Evolutionary conservation across 306 rosid genomes (phyloP), one percentile per base, ranked within the genome.

Genomic region (Geum urbanum): DNA sequence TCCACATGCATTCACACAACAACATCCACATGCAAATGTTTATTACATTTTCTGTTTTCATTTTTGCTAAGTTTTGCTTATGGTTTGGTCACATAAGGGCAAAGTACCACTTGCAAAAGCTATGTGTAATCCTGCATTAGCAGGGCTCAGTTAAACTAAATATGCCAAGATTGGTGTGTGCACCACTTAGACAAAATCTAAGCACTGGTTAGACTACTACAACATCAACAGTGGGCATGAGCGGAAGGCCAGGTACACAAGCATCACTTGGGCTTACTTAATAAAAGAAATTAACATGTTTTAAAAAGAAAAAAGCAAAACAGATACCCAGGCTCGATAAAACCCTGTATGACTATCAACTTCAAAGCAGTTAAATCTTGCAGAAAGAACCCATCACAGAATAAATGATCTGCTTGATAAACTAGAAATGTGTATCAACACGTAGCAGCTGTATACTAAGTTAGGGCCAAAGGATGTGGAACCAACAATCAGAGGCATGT

Each of bases 1-100:
- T 58, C 51, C 40, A 72, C 35, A 72, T 44, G 20, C 43, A 46
- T 72, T 53, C 63, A 32, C 37, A 32, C 37, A 32, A 32, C 61
- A 73, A 3, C 3, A 32, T 58, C 51, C 40, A 72, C 35, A 72
- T 44, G 20, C 43, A 46, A 19, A n/a, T 74, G 39, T 5, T 19
- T 19, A 8, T 16, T 10, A 51, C 32, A 6, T 6, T 18, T 67
- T 18, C 5, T 32, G 12, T 49, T 48, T 50, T 67, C 45, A 6
- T 5, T 9, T 37, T 54, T 69, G 50, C 9, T 32, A 41, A 55
- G 32, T 5, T 5, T 69, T 24, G 27, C 39, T 58, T 20, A 69
- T 40, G 14, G 32, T 40, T 40, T 53, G 63, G 9, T 13, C 51
- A 40, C 20, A 52, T 41, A 53, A 52, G 14, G 18, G 35, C 46